Base-by-base conservation (phyloP, 1,139 yeast species). In the Geotrichum aggregatum region DNA sequence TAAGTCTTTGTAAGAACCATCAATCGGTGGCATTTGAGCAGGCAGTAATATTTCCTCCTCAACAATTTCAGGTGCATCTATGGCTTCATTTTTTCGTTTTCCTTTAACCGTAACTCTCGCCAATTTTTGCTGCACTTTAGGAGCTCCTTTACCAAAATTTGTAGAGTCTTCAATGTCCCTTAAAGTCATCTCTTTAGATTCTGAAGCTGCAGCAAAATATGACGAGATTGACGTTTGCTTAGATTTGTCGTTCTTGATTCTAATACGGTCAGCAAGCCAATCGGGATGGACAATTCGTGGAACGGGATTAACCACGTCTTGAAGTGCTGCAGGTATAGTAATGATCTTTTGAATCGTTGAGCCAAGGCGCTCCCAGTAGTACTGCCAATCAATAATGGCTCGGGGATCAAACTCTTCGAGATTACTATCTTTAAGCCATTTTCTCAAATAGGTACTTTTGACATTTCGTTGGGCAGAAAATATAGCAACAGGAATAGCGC, bases 271-370 rank as follows among this genome's bases (percentile, higher is more conserved):
- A 58, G 77, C 78, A 50, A 94, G 75, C 99, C 99, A 94, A 35
- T 86, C 95, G 0, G 99, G 99, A 64, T 92, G 98, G 6, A 81
- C 80, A 10, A 94, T 91, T 59, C 98, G 75, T 1, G 98, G 97
- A 46, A 94, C 98, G 0, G 99, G 99, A 63, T 94, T 94, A n/a
- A 76, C 71, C 13, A 92, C 80, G 52, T 82, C 80, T 71, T 94
- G 98, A 55, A 91, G 74, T 6, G 98, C 98, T 7, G 99, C 99
- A 2, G 99, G 99, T 61, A 94, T 92, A 0, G 97, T 86, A 59
- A 94, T 88, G 62, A 94, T 88, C 68, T 94, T 94, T 67, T 91
- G 97, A 40, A 94, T 83, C 11, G 91, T 96, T 1, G 96, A 88
- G 0, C 95, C 95, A 42, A 94, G 76, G 63, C 99, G 80, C 62